Base-by-base conservation (phyloP, 768 basidiomycete species). In the Amanita molliuscula region DNA sequence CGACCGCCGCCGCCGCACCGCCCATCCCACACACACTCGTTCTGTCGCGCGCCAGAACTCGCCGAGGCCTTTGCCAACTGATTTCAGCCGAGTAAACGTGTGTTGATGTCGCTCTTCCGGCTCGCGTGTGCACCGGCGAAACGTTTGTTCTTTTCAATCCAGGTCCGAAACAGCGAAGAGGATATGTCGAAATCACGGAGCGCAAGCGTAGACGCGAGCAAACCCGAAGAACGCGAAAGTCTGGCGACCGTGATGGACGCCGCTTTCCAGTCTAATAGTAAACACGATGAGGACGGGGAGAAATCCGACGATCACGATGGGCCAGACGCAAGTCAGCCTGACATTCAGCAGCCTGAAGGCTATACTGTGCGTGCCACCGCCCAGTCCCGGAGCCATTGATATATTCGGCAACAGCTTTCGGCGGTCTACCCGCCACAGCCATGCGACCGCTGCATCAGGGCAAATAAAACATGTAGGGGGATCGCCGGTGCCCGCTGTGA, bases 391-490 rank as follows among this genome's bases (percentile, higher is more conserved):
- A 15, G 33, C 13, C 23, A 4, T 21, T 31, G 45, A 33, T 21
- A 16, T 29, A 44, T 26, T 21, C 21, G 34, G 9, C 8, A 29
- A 34, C 20, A 59, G 56, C 50, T 59, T 51, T 54, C 58, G 16
- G 53, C 62, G 18, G 62, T 67, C 41, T 63, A 63, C 50, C 65
- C 72, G 28, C 68, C 70, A 23, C 64, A 63, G 44, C 69, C 71
- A 13, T 74, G 72, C 54, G 72, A 74, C 49, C 68, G 72, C 44
- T 74, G 72, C 52, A 60, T 67, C 55, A 69, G 71, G 53, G 67
- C 68, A 16, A 66, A 65, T 41, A 69, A 66, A 57, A 65, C 63
- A 4, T 74, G 72, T 56, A 69, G 64, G 54, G 72, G 72, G 16
- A 59, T 70, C 20, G 63, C 67, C 26, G 69, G 70, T 41, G 64